Evolutionary conservation across 2,329 filamentous ascomycete species (phyloP).

Genomic region (Penicillium sp.): DNA sequence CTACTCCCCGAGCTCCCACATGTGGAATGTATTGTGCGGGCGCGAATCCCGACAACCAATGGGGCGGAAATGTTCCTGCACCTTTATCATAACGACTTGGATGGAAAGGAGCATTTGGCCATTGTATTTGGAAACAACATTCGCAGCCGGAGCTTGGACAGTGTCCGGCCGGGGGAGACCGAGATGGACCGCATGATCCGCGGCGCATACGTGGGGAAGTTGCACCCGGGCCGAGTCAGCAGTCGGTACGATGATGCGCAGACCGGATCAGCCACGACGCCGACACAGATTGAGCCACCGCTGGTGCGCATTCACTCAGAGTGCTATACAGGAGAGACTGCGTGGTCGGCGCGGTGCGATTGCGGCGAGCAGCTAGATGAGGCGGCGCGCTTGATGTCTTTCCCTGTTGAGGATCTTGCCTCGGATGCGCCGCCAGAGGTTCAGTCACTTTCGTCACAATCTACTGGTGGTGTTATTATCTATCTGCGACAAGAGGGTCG

Average conservation of each 20-base stretch:
- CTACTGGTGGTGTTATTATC: conserved; percentile 81
- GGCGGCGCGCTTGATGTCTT: conserved; percentile 86
- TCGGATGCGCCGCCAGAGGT: conserved; percentile 29
- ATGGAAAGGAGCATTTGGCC: conserved; percentile 93
- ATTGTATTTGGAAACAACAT: conserved; percentile 94
- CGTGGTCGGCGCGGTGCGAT: conserved; percentile 96
- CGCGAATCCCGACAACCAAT: conserved; percentile 86
- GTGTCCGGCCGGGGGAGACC: conserved; percentile 47
- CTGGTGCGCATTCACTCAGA: conserved; percentile 95
- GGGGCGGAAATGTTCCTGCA: conserved; percentile 97
- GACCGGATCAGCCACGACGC: conserved; percentile 18
- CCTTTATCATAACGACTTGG: conserved; percentile 86
- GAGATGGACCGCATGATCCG: conserved; percentile 75
- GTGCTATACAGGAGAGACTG: conserved; percentile 97
- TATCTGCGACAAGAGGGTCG: conserved; percentile 95
- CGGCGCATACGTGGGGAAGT: conserved; percentile 83
- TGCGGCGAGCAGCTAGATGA: conserved; percentile 98
- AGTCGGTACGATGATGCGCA: conserved; percentile 60
- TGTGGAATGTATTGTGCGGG: conserved; percentile 91
- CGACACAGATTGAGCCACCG: conserved; percentile 51
- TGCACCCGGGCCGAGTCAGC: conserved; percentile 80
- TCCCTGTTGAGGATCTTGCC: conserved; percentile 49
- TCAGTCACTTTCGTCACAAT: conserved; percentile 47
- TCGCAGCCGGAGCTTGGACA: conserved; percentile 62
- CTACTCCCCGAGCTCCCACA: conserved; percentile 73